These are phyloP conservation scores for Cladosporium halotolerans DNA, from an alignment of 2,329 filamentous ascomycete species.

Conservation along the genomic window DNA sequence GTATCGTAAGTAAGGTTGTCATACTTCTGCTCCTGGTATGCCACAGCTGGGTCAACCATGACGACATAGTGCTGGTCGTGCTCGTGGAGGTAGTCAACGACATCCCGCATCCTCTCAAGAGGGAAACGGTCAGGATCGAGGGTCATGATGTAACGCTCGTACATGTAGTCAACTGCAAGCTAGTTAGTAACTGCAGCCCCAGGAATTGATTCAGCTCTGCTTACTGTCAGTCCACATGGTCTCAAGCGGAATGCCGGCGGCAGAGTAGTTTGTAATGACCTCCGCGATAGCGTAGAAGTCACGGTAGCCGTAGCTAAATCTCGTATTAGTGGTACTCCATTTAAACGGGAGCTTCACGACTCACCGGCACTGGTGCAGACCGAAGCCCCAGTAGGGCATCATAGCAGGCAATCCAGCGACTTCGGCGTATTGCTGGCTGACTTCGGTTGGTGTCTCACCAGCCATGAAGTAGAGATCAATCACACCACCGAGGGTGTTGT, in stretches of 20 bases:
- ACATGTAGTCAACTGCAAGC: conserved; percentile 32
- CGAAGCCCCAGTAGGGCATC: conserved; percentile 49
- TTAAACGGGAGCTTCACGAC: neutral
- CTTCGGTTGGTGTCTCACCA: conserved; percentile 41
- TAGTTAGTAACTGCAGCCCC: neutral
- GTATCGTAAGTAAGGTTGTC: conserved; percentile 15
- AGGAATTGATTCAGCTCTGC: conserved; percentile 25
- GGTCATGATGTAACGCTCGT: conserved; percentile 53
- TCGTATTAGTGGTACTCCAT: neutral
- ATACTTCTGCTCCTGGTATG: conserved; percentile 13
- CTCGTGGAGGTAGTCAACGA: conserved; percentile 51
- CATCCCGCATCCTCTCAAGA: conserved; percentile 49
- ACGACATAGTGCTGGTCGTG: conserved; percentile 39
- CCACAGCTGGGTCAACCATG: conserved; percentile 67
- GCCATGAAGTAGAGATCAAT: conserved; percentile 57
- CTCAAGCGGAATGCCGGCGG: conserved; percentile 60
- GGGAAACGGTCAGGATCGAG: conserved; percentile 60
- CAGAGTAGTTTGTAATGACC: conserved; percentile 59
- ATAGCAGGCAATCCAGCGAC: conserved; percentile 45
- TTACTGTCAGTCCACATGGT: conserved; percentile 64
- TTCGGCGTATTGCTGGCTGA: conserved; percentile 45
- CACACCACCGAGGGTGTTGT: conserved; percentile 71
- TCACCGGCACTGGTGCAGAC: conserved; percentile 35
- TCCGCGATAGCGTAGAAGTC: conserved; percentile 58
- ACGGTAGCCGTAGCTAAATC: conserved; percentile 38